Evolutionary conservation across 2,329 filamentous ascomycete genomes (phyloP), one percentile per base, ranked within the genome.

Genomic region (Xylariaceae sp.): DNA sequence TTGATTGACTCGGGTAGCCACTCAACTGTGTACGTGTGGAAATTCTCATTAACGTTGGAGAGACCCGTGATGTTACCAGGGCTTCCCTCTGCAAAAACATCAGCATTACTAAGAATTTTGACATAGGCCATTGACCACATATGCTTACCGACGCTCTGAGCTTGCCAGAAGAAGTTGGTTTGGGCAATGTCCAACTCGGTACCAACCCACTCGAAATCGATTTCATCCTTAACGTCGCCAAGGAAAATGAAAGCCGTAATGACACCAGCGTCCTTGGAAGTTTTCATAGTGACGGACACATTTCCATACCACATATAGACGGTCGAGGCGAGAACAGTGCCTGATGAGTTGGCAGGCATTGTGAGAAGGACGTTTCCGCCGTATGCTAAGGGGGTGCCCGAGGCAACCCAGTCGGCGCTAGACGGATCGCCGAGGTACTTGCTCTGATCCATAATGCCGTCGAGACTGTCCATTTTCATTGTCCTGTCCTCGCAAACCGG

Each of bases 291-390:
- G 49, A 90, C 90, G 70, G 87, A 88, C 64, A 96, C 86, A 71
- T 89, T 96, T 67, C 94, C 94, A 71, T 97, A 99, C 94, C 94
- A 97, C 73, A 99, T 86, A 73, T 97, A 97, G 60, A 84, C 79
- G 52, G 90, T 93, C 7, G 82, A 79, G 58, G 91, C 88, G 50
- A 99, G 74, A 42, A 99, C 83, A 10, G 94, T 97, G 50, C 94
- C 94, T 39, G 90, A 88, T 33, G 88, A 92, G 62, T 87, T 81
- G 58, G 87, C 82, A 40, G 89, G 84, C 93, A 99, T 96, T 60
- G 93, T 97, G 66, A 99, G 77, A 47, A 97, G 77, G 2, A 94
- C 76, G 57, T 84, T 83, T 67, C 85, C 82, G 52, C 89, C 75
- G 72, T 86, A 86, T 31, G 75, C 64, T 40, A 89, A 77, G 13